These are phyloP conservation scores for Lycium barbarum DNA, from an alignment of 257 asterid genomes.

Conservation along the genomic window DNA sequence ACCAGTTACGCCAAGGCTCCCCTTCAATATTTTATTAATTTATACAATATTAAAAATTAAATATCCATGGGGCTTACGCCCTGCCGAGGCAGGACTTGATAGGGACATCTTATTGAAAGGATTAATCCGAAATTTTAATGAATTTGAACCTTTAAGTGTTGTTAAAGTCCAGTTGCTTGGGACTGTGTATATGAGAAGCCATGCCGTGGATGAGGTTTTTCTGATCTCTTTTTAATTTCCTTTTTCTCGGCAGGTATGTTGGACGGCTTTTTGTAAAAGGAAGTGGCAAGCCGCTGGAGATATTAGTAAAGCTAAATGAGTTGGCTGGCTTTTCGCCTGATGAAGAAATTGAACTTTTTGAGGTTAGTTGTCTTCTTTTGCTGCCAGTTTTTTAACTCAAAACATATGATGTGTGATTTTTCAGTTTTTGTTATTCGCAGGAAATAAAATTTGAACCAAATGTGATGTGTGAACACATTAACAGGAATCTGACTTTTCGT, in stretches of 20 bases:
- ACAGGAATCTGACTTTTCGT: slow-evolving; percentile 62
- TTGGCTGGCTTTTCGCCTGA: slow-evolving; percentile 76
- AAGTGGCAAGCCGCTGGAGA: slow-evolving; percentile 65
- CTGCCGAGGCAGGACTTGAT: neutral
- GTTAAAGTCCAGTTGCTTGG: neutral
- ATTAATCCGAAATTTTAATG: neutral
- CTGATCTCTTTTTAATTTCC: slow-evolving; percentile 18
- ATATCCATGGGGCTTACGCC: too few relatives aligned
- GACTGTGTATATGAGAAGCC: neutral
- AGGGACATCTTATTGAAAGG: slow-evolving; percentile 2
- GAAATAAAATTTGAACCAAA: slow-evolving; percentile 81
- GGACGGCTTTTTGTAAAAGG: slow-evolving; percentile 78
- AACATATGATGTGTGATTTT: slow-evolving; percentile 14
- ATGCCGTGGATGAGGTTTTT: neutral
- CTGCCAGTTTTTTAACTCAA: neutral
- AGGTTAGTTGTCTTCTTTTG: slow-evolving; percentile 49
- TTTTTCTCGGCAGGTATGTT: slow-evolving; percentile 53
- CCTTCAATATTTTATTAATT: too few relatives aligned
- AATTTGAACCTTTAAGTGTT: slow-evolving; percentile 15
- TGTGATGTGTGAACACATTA: slow-evolving; percentile 80
- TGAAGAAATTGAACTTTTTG: slow-evolving; percentile 80
- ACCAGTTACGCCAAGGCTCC: too few relatives aligned
- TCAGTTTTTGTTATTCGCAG: slow-evolving; percentile 44
- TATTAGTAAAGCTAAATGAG: slow-evolving; percentile 64
- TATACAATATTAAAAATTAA: too few relatives aligned